Conservation (phyloP, 371 early-diverging fungal species). For the Coemansia sp. region DNA sequence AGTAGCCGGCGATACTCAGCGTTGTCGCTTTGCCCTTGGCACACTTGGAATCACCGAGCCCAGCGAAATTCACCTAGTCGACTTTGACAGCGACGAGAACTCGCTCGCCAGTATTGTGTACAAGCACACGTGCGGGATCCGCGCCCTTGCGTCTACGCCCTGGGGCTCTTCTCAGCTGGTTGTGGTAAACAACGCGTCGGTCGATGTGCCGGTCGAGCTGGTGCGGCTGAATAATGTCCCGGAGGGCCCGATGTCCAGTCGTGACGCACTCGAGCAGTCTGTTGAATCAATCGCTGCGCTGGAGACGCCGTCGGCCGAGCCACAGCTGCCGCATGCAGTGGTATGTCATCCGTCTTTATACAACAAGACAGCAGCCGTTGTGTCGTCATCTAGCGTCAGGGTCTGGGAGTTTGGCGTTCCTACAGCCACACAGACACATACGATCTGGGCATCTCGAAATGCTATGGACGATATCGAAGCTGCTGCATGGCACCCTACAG, state of each 20-base stretch:
- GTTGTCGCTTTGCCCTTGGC: slow-evolving; percentile 35
- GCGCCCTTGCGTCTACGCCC: slow-evolving; percentile 68
- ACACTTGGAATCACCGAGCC: slow-evolving; percentile 36
- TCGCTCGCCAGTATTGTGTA: slow-evolving; percentile 63
- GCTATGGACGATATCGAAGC: slow-evolving; percentile 54
- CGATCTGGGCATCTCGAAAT: not conserved
- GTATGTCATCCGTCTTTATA: slow-evolving; percentile 17
- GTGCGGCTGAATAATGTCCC: slow-evolving; percentile 8
- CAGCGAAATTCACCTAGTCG: slow-evolving; percentile 60
- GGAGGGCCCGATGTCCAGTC: not conserved
- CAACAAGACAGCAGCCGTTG: slow-evolving; percentile 18
- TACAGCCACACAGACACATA: not conserved
- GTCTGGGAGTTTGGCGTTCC: slow-evolving; percentile 12
- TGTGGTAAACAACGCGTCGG: slow-evolving; percentile 14
- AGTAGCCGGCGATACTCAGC: not conserved
- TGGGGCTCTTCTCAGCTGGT: slow-evolving; percentile 36
- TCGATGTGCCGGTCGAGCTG: slow-evolving; percentile 5
- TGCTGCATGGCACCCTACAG: slow-evolving; percentile 75
- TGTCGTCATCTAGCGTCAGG: not conserved
- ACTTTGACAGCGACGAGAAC: slow-evolving; percentile 70
- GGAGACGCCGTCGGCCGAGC: not conserved
- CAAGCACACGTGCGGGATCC: slow-evolving; percentile 70
- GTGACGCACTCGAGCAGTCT: not conserved
- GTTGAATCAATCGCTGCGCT: not conserved
- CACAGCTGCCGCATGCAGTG: slow-evolving; percentile 16